Percentiles rank a stretch among this genome's conserved stretches.
These are phyloP conservation scores for Rutstroemia sydowiana DNA, from an alignment of 2,329 filamentous ascomycete species.

Conservation along the genomic window DNA sequence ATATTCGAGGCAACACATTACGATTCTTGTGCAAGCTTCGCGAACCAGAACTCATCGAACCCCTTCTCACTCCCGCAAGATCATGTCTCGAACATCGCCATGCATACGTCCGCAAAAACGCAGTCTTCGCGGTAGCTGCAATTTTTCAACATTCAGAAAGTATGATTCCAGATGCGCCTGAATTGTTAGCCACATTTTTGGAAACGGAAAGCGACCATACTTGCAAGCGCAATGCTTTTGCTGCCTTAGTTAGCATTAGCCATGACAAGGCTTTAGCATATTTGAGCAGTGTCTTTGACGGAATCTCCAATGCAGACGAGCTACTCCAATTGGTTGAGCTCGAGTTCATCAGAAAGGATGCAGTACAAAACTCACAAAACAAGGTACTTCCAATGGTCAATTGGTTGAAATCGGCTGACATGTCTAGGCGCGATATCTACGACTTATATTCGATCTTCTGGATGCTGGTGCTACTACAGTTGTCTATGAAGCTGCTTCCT, in stretches of 20 bases:
- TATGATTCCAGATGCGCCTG: constrained; percentile 90
- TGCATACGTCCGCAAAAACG: constrained; percentile 96
- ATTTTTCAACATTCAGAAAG: constrained; percentile 87
- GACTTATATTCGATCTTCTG: constrained; percentile 91
- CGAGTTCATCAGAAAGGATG: constrained; percentile 96
- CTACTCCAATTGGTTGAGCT: constrained; percentile 87
- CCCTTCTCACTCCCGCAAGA: constrained; percentile 84
- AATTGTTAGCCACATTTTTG: constrained; percentile 84
- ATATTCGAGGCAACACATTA: constrained; percentile 94
- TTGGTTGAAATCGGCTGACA: constrained; percentile 23
- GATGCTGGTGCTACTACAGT: constrained; percentile 92
- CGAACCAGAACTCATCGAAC: constrained; percentile 92
- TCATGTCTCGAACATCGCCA: constrained; percentile 93
- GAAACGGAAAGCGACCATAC: constrained; percentile 87
- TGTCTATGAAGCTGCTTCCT: constrained; percentile 94
- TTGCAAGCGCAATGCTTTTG: constrained; percentile 97
- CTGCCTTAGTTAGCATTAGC: constrained; percentile 81
- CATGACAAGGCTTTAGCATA: constrained; percentile 89
- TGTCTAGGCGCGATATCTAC: constrained; percentile 71
- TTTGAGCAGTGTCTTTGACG: constrained; percentile 82
- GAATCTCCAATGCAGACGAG: constrained; percentile 90
- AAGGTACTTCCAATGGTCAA: constrained; percentile 51
- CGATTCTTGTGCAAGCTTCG: constrained; percentile 95
- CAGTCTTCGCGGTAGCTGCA: constrained; percentile 87
- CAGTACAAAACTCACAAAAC: constrained; percentile 87